A percentile compares a stretch with the other conserved stretches of the same genome.
Evolutionary conservation across 2,329 filamentous ascomycete species (phyloP).

Genomic region (Ceratocystis ficicola): DNA sequence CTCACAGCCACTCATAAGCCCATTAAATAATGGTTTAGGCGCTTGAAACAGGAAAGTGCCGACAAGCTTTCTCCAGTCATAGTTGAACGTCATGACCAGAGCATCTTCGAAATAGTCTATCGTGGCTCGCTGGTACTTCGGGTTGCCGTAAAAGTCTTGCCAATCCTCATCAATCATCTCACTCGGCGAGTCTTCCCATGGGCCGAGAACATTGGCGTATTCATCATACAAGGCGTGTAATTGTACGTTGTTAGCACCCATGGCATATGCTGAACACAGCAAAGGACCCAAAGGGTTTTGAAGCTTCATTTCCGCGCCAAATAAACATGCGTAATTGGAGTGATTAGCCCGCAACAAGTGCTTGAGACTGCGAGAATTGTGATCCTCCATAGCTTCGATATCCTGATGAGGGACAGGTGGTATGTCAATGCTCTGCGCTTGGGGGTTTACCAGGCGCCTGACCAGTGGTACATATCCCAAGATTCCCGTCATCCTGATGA

Average conservation of each 20-base stretch:
- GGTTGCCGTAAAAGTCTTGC: conserved; percentile 69
- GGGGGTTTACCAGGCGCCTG: conserved; percentile 9
- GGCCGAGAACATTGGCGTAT: conserved; percentile 58
- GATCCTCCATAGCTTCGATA: conserved; percentile 65
- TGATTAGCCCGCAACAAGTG: conserved; percentile 88
- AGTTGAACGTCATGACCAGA: conserved; percentile 57
- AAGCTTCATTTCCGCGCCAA: conserved; percentile 53
- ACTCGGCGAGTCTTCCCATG: conserved; percentile 71
- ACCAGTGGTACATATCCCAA: conserved; percentile 17
- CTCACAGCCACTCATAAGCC: conserved; percentile 66
- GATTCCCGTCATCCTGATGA: conserved; percentile 13
- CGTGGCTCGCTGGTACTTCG: conserved; percentile 74
- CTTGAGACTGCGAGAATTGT: conserved; percentile 70
- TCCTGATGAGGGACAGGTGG: conserved; percentile 61
- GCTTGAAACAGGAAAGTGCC: conserved; percentile 63
- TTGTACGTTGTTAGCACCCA: conserved; percentile 62
- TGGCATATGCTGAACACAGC: conserved; percentile 70
- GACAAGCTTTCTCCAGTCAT: conserved; percentile 73
- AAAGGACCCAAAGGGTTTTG: conserved; percentile 79
- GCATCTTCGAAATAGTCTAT: conserved; percentile 94
- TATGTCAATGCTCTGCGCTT: conserved; percentile 38
- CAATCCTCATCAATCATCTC: conserved; percentile 79
- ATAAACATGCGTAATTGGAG: conserved; percentile 74
- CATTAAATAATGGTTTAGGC: conserved; percentile 66
- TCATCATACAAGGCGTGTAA: conserved; percentile 71